These are phyloP conservation scores for Fraxinus xanthoxyloides DNA, from an alignment of 305 asterid species.

Conservation along the genomic window DNA sequence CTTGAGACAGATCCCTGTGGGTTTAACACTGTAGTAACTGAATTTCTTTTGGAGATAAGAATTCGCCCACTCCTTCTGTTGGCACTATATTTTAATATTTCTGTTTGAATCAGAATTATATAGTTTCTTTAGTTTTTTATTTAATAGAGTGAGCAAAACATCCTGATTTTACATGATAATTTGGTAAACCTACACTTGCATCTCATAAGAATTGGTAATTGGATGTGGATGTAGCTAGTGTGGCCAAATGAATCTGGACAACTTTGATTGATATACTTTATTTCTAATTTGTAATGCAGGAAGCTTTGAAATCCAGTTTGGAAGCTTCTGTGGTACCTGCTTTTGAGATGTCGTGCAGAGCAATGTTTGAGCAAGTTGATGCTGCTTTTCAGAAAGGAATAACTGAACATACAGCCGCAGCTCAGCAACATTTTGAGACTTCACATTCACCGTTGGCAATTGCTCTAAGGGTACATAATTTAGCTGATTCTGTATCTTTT, in stretches of 20 bases:
- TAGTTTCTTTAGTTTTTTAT: background rate
- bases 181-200: background rate
- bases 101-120: background rate
- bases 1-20: background rate
- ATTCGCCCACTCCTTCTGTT: background rate
- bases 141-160: background rate
- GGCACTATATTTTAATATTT: background rate
- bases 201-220: background rate
- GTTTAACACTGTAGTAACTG: background rate
- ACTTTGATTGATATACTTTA: background rate
- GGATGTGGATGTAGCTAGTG: background rate
- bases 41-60: background rate
- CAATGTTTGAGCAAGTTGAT: conserved; percentile 93
- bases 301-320: conserved; percentile 65
- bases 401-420: conserved; percentile 66
- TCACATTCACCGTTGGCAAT: conserved; percentile 76
- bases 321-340: conserved; percentile 82
- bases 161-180: background rate
- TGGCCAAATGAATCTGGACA: background rate
- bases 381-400: conserved; percentile 82
- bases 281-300: conserved; percentile 50
- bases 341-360: conserved; percentile 85
- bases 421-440: conserved; percentile 80
- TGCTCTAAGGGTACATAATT: conserved; percentile 62
- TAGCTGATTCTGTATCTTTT: background rate